Conservation (phyloP, 2,329 filamentous ascomycete species). For the Colletotrichum sp. region DNA sequence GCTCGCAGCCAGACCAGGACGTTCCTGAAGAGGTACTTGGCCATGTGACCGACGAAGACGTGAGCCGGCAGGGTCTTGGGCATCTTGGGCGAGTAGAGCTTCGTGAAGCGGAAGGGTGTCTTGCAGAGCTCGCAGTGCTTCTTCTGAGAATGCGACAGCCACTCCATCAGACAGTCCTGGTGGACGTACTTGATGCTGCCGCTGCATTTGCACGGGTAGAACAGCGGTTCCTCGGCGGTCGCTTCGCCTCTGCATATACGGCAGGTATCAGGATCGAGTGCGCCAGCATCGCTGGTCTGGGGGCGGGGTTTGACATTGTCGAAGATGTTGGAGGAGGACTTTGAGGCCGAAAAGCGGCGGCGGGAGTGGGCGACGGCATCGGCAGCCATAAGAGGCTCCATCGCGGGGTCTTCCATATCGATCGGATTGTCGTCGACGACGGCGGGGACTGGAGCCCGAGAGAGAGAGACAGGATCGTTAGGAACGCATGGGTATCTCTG, state of each 20-base stretch:
- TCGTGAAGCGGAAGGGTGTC: slow-evolving; percentile 96
- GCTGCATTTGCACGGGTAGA: slow-evolving; percentile 98
- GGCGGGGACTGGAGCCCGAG: slow-evolving; percentile 9
- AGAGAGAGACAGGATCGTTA: not conserved
- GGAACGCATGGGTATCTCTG: slow-evolving; percentile 18
- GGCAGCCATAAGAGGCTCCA: slow-evolving; percentile 27
- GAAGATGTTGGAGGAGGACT: not conserved
- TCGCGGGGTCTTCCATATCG: slow-evolving; percentile 27
- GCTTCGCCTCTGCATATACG: slow-evolving; percentile 95
- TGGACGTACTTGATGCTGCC: slow-evolving; percentile 99
- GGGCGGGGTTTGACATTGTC: slow-evolving; percentile 4
- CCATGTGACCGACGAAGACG: slow-evolving; percentile 81
- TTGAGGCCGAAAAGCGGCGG: slow-evolving; percentile 24
- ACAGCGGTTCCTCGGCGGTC: slow-evolving; percentile 82
- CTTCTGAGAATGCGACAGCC: slow-evolving; percentile 98
- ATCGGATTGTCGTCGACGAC: not conserved
- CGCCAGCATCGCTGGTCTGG: slow-evolving; percentile 15
- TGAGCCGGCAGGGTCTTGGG: slow-evolving; percentile 80
- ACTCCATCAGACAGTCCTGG: slow-evolving; percentile 98
- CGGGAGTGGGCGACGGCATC: slow-evolving; percentile 32
- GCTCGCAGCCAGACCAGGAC: slow-evolving; percentile 80
- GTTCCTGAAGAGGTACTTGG: slow-evolving; percentile 74
- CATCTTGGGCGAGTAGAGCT: slow-evolving; percentile 95
- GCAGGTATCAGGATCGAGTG: slow-evolving; percentile 77
- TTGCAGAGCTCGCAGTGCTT: slow-evolving; percentile 99